Conservation (phyloP, 1,284 basidiomycete genomes). For the Trametes versicolor region DNA sequence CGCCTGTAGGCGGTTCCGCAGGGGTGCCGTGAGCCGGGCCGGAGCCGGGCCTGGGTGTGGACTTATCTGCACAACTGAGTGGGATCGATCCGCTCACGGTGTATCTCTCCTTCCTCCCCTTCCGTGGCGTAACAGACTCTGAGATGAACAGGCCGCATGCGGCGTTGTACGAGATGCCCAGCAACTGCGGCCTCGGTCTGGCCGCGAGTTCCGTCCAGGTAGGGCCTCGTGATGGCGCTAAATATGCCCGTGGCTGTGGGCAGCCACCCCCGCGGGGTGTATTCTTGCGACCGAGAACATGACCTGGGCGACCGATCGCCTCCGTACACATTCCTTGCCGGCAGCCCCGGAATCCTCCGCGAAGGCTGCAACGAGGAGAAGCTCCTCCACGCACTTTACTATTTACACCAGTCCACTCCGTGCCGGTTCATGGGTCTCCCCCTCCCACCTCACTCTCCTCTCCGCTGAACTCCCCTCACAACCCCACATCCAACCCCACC, state of each 20-base stretch:
- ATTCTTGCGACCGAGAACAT: slow-evolving; percentile 36
- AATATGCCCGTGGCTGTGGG: slow-evolving; percentile 33
- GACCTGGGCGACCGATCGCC: slow-evolving; percentile 34
- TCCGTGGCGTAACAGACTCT: slow-evolving; percentile 13
- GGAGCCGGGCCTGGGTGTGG: slow-evolving; percentile 10
- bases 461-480: slow-evolving; percentile 20
- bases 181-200: slow-evolving; percentile 21
- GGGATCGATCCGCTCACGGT: slow-evolving; percentile 16
- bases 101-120: slow-evolving; percentile 8
- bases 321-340: slow-evolving; percentile 31
- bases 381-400: slow-evolving; percentile 26
- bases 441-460: slow-evolving; percentile 33
- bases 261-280: slow-evolving; percentile 23
- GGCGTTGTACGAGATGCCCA: slow-evolving; percentile 13
- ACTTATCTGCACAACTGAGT: slow-evolving; percentile 8
- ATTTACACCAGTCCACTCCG: slow-evolving; percentile 22
- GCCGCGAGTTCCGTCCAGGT: slow-evolving; percentile 31
- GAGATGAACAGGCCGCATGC: slow-evolving; percentile 16
- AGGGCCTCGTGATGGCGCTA: slow-evolving; percentile 31
- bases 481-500: slow-evolving; percentile 28
- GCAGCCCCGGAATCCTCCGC: slow-evolving; percentile 39
- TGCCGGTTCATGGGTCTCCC: slow-evolving; percentile 23
- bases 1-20: slow-evolving; percentile 12
- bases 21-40: slow-evolving; percentile 11
- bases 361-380: slow-evolving; percentile 37